Evolutionary conservation across 2,329 filamentous ascomycete species (phyloP).

Genomic region (Aspergillus luchuensis): DNA sequence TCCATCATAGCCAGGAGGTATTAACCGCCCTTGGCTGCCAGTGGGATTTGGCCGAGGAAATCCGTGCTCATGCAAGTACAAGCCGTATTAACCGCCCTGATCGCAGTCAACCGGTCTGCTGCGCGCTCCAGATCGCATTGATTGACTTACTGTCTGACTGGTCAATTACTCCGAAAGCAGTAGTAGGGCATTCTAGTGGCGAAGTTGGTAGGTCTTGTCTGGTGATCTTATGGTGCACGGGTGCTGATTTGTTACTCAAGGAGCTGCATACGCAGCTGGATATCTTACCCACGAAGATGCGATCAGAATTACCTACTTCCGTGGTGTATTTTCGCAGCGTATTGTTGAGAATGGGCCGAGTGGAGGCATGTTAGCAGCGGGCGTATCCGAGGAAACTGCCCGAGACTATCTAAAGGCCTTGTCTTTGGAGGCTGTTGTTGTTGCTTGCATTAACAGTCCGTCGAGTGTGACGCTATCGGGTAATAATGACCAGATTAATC

Average conservation of each 20-base stretch:
- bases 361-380: slow-evolving; percentile 25
- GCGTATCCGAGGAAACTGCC: neutral
- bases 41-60: slow-evolving; percentile 32
- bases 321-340: slow-evolving; percentile 22
- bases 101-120: slow-evolving; percentile 28
- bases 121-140: slow-evolving; percentile 31
- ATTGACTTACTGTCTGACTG: slow-evolving; percentile 27
- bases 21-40: slow-evolving; percentile 16
- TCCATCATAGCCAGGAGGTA: neutral
- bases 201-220: slow-evolving; percentile 25
- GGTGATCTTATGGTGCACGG: too few species aligned
- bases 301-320: slow-evolving; percentile 27
- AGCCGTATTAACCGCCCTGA: slow-evolving; percentile 25
- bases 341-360: slow-evolving; percentile 16
- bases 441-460: neutral
- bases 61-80: slow-evolving; percentile 13
- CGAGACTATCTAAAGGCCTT: neutral
- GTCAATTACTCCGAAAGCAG: slow-evolving; percentile 22
- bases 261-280: slow-evolving; percentile 31
- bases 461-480: slow-evolving; percentile 50
- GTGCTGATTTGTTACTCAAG: slow-evolving; percentile 5
- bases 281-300: slow-evolving; percentile 23
- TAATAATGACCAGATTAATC: slow-evolving; percentile 49
- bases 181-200: slow-evolving; percentile 34
- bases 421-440: neutral